Percentiles rank a stretch among this genome's conserved stretches.
These are phyloP conservation scores for Microcyclospora pomicola DNA, from an alignment of 2,329 filamentous ascomycete genomes.

Conservation along the genomic window DNA sequence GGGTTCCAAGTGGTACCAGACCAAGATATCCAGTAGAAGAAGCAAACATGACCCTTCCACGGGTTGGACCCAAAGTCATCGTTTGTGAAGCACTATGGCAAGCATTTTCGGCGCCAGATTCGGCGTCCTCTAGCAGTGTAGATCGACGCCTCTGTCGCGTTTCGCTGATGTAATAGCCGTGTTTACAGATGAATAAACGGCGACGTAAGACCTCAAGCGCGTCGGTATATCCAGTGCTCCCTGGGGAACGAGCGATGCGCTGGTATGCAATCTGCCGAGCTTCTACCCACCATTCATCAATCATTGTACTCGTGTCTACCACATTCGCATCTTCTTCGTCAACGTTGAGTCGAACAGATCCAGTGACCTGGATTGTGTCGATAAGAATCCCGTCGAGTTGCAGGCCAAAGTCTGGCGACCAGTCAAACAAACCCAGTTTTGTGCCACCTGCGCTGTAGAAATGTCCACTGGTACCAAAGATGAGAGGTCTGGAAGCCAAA, in stretches of 20 bases:
- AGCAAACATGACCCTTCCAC: conserved; percentile 16
- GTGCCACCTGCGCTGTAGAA: conserved; percentile 14
- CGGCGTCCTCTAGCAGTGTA: conserved; percentile 13
- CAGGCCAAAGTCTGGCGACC: conserved; percentile 13
- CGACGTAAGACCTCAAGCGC: conserved; percentile 14
- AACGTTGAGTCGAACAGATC: conserved; percentile 6
- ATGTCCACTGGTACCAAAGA: conserved; percentile 11
- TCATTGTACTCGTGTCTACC: background rate
- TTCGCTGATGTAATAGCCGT: conserved; percentile 12
- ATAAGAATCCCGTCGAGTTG: conserved; percentile 16
- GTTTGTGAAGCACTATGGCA: conserved; percentile 14
- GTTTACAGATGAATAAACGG: conserved; percentile 10
- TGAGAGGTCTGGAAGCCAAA: conserved; percentile 13
- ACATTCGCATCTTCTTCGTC: conserved; percentile 1
- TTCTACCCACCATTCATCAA: conserved; percentile 15
- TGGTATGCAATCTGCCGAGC: conserved; percentile 10
- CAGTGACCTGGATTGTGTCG: conserved; percentile 14
- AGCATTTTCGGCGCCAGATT: conserved; percentile 5
- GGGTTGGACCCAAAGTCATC: conserved; percentile 16
- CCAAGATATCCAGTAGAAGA: conserved; percentile 16
- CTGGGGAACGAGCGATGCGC: conserved; percentile 15
- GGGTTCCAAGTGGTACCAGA: conserved; percentile 15
- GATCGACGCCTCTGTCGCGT: conserved; percentile 7
- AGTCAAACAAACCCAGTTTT: conserved; percentile 14
- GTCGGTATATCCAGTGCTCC: conserved; percentile 13